These are phyloP conservation scores for Didymella exigua DNA, from an alignment of 2,329 filamentous ascomycete species.

Conservation along the genomic window DNA sequence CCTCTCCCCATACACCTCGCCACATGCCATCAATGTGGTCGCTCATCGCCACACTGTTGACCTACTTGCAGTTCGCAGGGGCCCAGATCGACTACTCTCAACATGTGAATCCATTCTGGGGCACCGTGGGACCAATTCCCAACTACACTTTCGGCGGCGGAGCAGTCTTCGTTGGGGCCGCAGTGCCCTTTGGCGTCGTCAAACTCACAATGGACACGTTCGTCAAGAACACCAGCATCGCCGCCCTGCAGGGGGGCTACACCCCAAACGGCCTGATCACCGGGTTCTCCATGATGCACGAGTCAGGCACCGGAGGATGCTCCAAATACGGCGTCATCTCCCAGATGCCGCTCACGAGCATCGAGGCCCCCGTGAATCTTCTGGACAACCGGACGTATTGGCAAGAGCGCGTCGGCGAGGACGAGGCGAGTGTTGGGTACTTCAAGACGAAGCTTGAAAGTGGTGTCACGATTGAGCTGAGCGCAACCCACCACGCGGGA, in stretches of 20 bases:
- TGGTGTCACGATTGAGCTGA: slow-evolving; percentile 63
- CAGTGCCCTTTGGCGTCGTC: slow-evolving; percentile 43
- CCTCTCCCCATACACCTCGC: too few relatives aligned
- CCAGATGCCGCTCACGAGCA: slow-evolving; percentile 57
- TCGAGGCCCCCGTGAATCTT: slow-evolving; percentile 43
- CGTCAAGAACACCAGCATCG: slow-evolving; percentile 29
- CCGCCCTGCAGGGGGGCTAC: slow-evolving; percentile 44
- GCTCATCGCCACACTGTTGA: not conserved
- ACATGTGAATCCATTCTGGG: slow-evolving; percentile 59
- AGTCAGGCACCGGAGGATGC: slow-evolving; percentile 64
- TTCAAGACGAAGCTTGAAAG: slow-evolving; percentile 63
- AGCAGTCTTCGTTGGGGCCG: slow-evolving; percentile 43
- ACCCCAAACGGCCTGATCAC: slow-evolving; percentile 47
- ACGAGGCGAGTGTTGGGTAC: slow-evolving; percentile 62
- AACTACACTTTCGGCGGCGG: slow-evolving; percentile 52
- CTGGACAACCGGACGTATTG: slow-evolving; percentile 50
- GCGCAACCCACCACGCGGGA: slow-evolving; percentile 62
- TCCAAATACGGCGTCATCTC: slow-evolving; percentile 72
- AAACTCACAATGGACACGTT: slow-evolving; percentile 46
- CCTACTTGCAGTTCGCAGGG: not conserved
- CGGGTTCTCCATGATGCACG: slow-evolving; percentile 45
- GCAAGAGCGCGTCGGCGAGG: slow-evolving; percentile 43
- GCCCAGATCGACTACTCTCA: slow-evolving; percentile 43
- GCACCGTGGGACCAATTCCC: slow-evolving; percentile 54
- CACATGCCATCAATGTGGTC: not conserved